Percentiles rank a stretch among this genome's conserved stretches.
Evolutionary conservation across 2,329 filamentous ascomycete genomes (phyloP).

Genomic region (Alternaria atra): DNA sequence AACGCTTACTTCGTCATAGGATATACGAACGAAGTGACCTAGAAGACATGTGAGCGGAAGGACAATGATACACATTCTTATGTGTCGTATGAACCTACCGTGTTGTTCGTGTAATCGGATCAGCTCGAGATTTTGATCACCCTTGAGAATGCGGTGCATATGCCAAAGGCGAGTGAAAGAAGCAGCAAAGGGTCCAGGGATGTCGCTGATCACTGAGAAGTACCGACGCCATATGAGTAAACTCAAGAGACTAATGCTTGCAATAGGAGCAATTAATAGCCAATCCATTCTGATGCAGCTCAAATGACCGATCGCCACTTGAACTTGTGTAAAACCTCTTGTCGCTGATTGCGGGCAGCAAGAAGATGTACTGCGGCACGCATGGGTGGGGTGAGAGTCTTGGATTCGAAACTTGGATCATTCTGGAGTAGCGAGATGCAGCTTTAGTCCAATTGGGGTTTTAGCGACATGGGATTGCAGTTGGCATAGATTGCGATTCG

Average conservation of each 20-base stretch:
- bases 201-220: constrained; percentile 53
- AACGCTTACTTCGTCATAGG: constrained; percentile 56
- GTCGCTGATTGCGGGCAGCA: background rate
- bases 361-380: background rate
- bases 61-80: background rate
- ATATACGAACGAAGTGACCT: constrained; percentile 54
- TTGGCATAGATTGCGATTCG: background rate
- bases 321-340: background rate
- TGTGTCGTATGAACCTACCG: constrained; percentile 34
- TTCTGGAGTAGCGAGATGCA: background rate
- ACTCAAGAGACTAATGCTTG: background rate
- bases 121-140: constrained; percentile 49
- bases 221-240: constrained; percentile 53
- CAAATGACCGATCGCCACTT: no score
- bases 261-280: background rate
- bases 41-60: constrained; percentile 26
- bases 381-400: background rate
- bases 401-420: background rate
- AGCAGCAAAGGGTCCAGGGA: constrained; percentile 55
- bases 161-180: constrained; percentile 52
- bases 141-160: constrained; percentile 49
- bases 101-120: constrained; percentile 50
- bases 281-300: background rate
- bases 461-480: background rate
- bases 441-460: background rate